Conservation (phyloP, 306 rosid species). For the Styphnolobium japonicum region DNA sequence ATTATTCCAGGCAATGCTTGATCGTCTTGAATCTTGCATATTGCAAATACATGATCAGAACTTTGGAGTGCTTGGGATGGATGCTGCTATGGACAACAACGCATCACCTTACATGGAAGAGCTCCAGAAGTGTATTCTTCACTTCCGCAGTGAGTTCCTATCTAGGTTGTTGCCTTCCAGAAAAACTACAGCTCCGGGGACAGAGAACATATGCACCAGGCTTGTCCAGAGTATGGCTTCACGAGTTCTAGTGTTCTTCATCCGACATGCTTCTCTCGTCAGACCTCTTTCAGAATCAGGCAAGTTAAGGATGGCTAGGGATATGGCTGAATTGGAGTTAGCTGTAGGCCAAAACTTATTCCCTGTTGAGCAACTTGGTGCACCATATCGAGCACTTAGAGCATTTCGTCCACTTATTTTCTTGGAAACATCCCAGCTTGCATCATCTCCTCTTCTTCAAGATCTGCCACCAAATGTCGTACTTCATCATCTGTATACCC, state of each 20-base stretch:
- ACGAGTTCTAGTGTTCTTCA: constrained; percentile 84
- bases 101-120: constrained; percentile 99
- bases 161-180: constrained; percentile 76
- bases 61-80: constrained; percentile 78
- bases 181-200: constrained; percentile 37
- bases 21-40: constrained; percentile 91
- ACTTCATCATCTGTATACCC: constrained; percentile 90
- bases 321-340: constrained; percentile 97
- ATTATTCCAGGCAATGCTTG: constrained; percentile 94
- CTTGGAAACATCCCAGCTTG: constrained; percentile 93
- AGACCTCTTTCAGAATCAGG: constrained; percentile 99
- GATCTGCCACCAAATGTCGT: constrained; percentile 85
- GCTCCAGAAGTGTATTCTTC: constrained; percentile 86
- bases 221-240: constrained; percentile 96
- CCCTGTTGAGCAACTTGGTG: constrained; percentile 96
- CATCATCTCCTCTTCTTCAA: constrained; percentile 86
- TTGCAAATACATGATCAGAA: constrained; percentile 92
- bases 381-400: constrained; percentile 91
- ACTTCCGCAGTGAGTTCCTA: constrained; percentile 87
- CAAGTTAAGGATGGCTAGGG: constrained; percentile 97
- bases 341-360: constrained; percentile 92
- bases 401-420: constrained; percentile 97
- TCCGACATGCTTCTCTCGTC: constrained; percentile 95
- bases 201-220: constrained; percentile 89
- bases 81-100: constrained; percentile 94